Conservation (phyloP, 2,329 filamentous ascomycete species). For the Fusarium verticillioides region DNA sequence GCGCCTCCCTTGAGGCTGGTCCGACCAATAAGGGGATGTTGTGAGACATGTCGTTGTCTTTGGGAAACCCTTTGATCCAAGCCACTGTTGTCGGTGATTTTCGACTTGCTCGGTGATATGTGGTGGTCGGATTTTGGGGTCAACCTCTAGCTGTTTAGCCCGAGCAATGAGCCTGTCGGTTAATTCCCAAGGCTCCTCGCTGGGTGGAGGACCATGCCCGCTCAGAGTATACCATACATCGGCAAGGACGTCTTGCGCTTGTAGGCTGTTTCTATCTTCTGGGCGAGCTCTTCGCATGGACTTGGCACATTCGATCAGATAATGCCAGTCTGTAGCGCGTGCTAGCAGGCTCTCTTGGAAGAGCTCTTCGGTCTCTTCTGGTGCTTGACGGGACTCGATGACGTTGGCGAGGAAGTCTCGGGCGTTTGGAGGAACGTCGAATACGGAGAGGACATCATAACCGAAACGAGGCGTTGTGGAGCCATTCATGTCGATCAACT, state of each 20-base stretch:
- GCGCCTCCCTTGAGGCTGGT: conserved; percentile 28
- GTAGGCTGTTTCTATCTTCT: conserved; percentile 34
- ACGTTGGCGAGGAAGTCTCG: conserved; percentile 48
- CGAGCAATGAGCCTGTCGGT: conserved; percentile 51
- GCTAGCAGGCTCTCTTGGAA: conserved; percentile 48
- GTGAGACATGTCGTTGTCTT: conserved; percentile 20
- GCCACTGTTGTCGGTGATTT: conserved; percentile 13
- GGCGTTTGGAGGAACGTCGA: conserved; percentile 48
- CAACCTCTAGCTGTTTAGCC: conserved; percentile 44
- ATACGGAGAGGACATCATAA: conserved; percentile 45
- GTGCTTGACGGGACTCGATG: conserved; percentile 42
- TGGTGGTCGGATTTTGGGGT: conserved; percentile 33
- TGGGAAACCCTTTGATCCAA: neutral
- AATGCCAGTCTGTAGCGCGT: conserved; percentile 50
- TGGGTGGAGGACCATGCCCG: conserved; percentile 5
- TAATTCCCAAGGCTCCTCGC: conserved; percentile 45
- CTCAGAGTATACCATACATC: conserved; percentile 46
- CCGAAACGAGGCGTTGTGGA: conserved; percentile 36
- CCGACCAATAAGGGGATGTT: conserved; percentile 47
- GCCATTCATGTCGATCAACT: conserved; percentile 28
- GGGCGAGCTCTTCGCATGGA: conserved; percentile 39
- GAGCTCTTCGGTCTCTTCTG: conserved; percentile 46
- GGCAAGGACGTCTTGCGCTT: conserved; percentile 50
- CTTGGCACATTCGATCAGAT: conserved; percentile 49
- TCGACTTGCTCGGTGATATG: conserved; percentile 2